Conservation (phyloP, 75 land plant species). For the Sequoiadendron giganteum region DNA sequence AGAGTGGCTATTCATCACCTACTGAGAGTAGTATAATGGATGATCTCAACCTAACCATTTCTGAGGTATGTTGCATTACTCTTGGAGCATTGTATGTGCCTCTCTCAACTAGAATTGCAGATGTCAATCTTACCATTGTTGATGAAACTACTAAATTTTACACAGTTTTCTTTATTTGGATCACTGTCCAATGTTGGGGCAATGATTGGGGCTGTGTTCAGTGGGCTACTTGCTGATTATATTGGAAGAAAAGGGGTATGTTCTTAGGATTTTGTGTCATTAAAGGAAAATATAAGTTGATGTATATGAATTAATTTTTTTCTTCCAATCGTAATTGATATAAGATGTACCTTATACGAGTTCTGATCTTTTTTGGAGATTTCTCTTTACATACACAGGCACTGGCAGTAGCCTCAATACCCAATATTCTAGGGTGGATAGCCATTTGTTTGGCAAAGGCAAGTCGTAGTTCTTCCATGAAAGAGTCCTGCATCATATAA, state of each 20-base stretch:
- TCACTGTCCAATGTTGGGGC: conserved; percentile 39
- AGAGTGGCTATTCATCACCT: conserved; percentile 43
- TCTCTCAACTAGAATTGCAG: background rate
- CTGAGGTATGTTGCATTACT: conserved; percentile 23
- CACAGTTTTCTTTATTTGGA: conserved; percentile 47
- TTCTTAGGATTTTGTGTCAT: background rate
- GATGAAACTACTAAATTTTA: background rate
- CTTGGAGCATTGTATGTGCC: background rate
- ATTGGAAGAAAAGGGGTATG: conserved; percentile 42
- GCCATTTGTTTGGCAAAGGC: conserved; percentile 76
- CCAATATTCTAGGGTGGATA: conserved; percentile 84
- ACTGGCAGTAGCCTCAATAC: conserved; percentile 73
- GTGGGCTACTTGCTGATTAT: conserved; percentile 34
- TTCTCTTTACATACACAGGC: conserved; percentile 43
- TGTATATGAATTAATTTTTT: background rate
- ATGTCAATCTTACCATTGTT: background rate
- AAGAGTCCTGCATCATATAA: background rate
- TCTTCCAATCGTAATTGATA: background rate
- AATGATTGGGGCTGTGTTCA: conserved; percentile 42
- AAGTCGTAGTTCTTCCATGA: conserved; percentile 9
- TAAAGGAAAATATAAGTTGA: background rate
- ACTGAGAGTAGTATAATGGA: conserved; percentile 21
- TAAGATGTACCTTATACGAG: background rate
- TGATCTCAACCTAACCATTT: conserved; percentile 36
- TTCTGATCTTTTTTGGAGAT: background rate